Evolutionary conservation across 371 early-diverging fungal genomes (phyloP), one percentile per base, ranked within the genome.

Genomic region (Catenaria anguillulae): DNA sequence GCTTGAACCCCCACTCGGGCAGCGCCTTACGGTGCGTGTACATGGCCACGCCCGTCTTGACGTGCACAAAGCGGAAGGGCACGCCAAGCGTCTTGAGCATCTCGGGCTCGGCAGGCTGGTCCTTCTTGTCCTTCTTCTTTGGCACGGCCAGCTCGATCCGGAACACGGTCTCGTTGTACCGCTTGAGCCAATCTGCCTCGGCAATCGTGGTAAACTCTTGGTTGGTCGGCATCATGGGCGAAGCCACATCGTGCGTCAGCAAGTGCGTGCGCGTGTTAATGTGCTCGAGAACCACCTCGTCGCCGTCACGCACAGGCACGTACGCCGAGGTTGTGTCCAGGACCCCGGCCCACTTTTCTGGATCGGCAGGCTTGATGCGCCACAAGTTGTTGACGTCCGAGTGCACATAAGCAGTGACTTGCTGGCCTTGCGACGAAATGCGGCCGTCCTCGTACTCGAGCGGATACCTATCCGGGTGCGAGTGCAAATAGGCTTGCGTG

Each of bases 201-300:
- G 77, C 67, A 2, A 87, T 75, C 1, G 92, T 89, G 0, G 97
- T 95, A 54, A 97, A 74, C 73, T 97, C 98, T 78, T 91, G 89
- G 66, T 97, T 90, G n/a, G 98, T 97, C 15, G 88, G 71, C 70
- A 90, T 89, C 62, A 90, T 69, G n/a, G 97, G 95, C 23, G 92
- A 90, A 5, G 98, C 98, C 24, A 97, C 98, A 69, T 97, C 98
- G 70, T 97, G 97, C 2, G 97, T 92, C 60, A 92, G 67, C 24
- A 97, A 75, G 65, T 79, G 80, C 0, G 82, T 77, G 26, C 73
- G 67, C 31, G 92, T 93, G 8, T 68, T 33, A 48, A 73, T 67
- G 70, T 97, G 97, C 37, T 76, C 66, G 24, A 97, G 72, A 31
- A 86, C 86, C 60, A 97, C 79, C 50, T 75, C 61, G 45, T 89